Evolutionary conservation across 371 early-diverging fungal species (phyloP), one percentile per base, ranked within the genome.

Genomic region (Thermomucor indicae-seudaticae): DNA sequence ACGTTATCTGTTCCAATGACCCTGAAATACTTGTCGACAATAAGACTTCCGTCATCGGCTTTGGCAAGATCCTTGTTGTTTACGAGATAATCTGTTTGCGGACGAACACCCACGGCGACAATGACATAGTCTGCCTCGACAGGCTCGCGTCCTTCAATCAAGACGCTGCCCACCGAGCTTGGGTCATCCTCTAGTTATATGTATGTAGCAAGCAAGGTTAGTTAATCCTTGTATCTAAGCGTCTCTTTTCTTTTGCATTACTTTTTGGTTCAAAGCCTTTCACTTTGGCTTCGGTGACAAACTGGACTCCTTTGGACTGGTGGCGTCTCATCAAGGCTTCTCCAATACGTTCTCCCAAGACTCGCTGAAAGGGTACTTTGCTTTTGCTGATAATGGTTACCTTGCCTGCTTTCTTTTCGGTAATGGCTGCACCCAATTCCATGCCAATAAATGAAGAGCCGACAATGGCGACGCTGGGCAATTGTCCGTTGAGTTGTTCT

Each of bases 391-490:
- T 54, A 10, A 81, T 74, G 14, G 78, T 68, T 14, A 79, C 71
- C 16, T 58, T 58, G 30, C 64, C 67, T 2, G 50, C 61, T 50
- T 75, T 69, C n/a, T 44, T 19, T 27, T 44, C 29, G 30, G 23
- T 31, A n/a, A 51, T 55, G 12, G 73, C 63, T 16, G 67, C 37
- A 19, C 78, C 79, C 8, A 70, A 53, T 55, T 81, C 81, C 75
- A 79, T 70, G n/a, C 81, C 79, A 55, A 81, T 78, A 55, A 81
- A 81, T 37, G 70, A 65, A 23, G 77, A 72, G 0, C 81, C 81
- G 28, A 78, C 67, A 46, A 81, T 62, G 19, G 73, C 79, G 11
- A 81, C 51, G 23, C 69, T 68, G 44, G 71, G 72, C 51, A 70
- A 61, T n/a, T 58, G 43, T n/a, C 56, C 70, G 6, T 47, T 42